Evolutionary conservation across 169 alveolate genomes (phyloP).

Genomic region (Plasmodium gonderi): DNA sequence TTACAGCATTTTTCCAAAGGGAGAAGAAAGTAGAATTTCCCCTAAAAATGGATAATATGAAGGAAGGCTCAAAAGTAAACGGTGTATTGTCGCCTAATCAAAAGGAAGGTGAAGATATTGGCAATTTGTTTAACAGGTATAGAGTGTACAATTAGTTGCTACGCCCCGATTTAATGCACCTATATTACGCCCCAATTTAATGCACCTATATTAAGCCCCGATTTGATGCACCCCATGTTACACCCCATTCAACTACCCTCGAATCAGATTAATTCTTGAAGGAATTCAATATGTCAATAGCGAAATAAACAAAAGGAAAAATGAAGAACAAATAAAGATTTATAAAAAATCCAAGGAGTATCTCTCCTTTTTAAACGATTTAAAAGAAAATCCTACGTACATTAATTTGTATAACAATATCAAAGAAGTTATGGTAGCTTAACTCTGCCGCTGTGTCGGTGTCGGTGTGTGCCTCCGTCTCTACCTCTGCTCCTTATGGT

Average conservation of each 20-base stretch:
- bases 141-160: not conserved
- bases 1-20: constrained; percentile 29
- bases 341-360: constrained; percentile 43
- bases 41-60: not conserved
- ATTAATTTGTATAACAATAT: constrained; percentile 31
- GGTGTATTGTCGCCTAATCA: too few relatives aligned
- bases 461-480: not conserved
- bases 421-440: constrained; percentile 33
- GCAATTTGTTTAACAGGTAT: constrained; percentile 42
- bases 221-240: not conserved
- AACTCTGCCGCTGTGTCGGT: not conserved
- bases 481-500: not conserved
- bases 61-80: not conserved
- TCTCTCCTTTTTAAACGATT: constrained; percentile 23
- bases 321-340: constrained; percentile 53
- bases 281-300: constrained; percentile 32
- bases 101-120: constrained; percentile 22
- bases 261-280: constrained; percentile 14
- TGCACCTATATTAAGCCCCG: not conserved
- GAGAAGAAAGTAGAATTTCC: not conserved
- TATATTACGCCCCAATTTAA: not conserved
- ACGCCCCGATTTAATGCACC: not conserved
- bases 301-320: constrained; percentile 15
- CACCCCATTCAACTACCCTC: not conserved
- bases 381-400: constrained; percentile 27